Evolutionary conservation across 805 yeast genomes (phyloP), one percentile per base, ranked within the genome.

Genomic region (Myxozyma neglecta): DNA sequence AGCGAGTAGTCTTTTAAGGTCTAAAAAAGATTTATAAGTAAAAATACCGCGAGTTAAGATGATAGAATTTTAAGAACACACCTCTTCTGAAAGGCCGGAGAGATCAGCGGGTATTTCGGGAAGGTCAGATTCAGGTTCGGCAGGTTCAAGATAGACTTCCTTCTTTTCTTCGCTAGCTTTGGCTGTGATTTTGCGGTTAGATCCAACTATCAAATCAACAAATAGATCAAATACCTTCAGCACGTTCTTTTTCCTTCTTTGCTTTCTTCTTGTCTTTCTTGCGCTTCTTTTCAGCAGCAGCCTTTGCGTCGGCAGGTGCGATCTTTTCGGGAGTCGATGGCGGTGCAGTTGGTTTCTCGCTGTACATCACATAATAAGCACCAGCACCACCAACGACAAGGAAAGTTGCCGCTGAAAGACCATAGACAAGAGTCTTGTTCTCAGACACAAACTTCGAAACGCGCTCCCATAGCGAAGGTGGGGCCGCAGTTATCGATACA

Each of bases 1-100:
- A 83, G 74, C 5, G 97, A 90, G 42, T 77, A 69, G 59, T 75
- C 75, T 80, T 86, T 68, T 84, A 83, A 65, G 20, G 60, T 56
- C 60, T 60, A 13, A 5, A 9, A 7, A 18, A 14, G 48, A 43
- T 34, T 40, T 40, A 24, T 35, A 36, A 57, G 20, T 10, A 16
- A 6, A 16, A 11, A 8, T 4, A 20, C 13, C 18, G 11, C 20
- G 18, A n/a, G 4, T 20, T 37, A 9, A 36, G 39, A 14, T 16
- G n/a, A 20, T 44, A 16, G 20, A 14, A 24, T 47, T 29, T 14
- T 34, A 34, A 13, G 18, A 42, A 29, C 61, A 48, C 40, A 59
- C 59, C 53, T 56, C 57, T 20, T 34, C 48, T 63, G 88, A 79
- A 2, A 70, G 67, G 10, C 90, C 90, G 20, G 80, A 74, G 34